Evolutionary conservation across 164 flowering plant genomes (phyloP), one percentile per base, ranked within the genome.

Genomic region (Cinnamomum micranthum): DNA sequence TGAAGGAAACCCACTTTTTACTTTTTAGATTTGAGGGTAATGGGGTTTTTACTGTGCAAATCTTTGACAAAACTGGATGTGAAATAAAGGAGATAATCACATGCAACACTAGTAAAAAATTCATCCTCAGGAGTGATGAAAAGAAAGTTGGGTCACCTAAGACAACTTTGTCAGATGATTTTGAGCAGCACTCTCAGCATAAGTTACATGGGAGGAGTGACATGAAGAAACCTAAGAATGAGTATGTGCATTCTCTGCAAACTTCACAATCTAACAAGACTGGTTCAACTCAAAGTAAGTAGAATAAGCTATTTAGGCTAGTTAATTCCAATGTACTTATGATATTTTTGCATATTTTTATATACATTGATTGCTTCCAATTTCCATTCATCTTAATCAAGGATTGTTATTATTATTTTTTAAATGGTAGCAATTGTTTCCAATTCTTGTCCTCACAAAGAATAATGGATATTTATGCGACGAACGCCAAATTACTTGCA

Each of bases 11-110:
- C 14, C 95, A 91, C 76, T 64, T 87, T 63, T 70, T 89, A 72
- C 88, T 91, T 69, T 87, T 92, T 33, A 82, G 87, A 79, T 86
- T 91, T 76, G 82, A 87, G 77, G 92, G 92, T 19, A 70, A 83
- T 76, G 78, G 83, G 81, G 71, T 82, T 60, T 91, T 91, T 68
- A 73, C 82, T 2, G 91, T 91, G 65, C 86, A 84, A 77, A 78
- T 89, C 68, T 92, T 88, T 78, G 94, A 88, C 76, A 68, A 63
- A 71, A 87, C 82, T 81, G 73, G 85, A n/a, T 89, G 94, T 78
- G 94, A 90, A 84, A 88, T 84, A 78, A 86, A 89, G 73, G 79
- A 78, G 63, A 86, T 87, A 19, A 81, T 83, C 79, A 47, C 22
- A 71, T 78, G 80, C 86, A 55, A 66, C 60, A 58, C 47, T 62